These are phyloP conservation scores for Syzygium syzygioides DNA, from an alignment of 441 rosid species.

Conservation along the genomic window DNA sequence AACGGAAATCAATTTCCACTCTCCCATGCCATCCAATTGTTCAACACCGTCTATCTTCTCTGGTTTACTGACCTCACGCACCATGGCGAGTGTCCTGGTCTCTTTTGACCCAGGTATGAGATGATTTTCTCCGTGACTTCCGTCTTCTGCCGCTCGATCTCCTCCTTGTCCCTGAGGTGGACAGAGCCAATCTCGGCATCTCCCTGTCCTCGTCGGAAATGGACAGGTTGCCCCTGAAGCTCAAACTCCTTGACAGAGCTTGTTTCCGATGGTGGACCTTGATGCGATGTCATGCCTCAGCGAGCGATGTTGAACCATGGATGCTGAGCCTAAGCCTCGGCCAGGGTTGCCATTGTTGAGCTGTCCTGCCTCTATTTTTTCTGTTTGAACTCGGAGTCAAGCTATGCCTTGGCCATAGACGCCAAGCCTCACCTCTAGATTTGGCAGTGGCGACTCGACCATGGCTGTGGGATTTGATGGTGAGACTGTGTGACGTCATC, in stretches of 20 bases:
- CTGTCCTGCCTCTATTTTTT: neutral
- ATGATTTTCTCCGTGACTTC: neutral
- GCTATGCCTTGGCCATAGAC: neutral
- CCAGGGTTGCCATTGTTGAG: neutral
- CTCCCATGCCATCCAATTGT: neutral
- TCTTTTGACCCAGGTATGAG: neutral
- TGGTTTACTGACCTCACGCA: neutral
- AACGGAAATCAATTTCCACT: neutral
- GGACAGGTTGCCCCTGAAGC: neutral
- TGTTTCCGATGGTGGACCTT: neutral
- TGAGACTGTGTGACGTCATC: neutral
- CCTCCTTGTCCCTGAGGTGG: neutral
- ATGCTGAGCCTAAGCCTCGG: neutral
- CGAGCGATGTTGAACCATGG: neutral
- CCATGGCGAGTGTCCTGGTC: neutral
- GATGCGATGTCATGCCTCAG: neutral
- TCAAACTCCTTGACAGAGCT: neutral
- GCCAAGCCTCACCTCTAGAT: neutral
- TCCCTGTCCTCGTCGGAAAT: neutral
- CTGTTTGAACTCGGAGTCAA: neutral
- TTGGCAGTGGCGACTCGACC: neutral
- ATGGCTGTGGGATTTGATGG: neutral
- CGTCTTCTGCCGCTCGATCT: neutral
- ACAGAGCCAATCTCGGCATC: neutral
- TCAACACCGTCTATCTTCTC: neutral